Evolutionary conservation across 371 early-diverging fungal genomes (phyloP).

Genomic region (Mucor irregularis): DNA sequence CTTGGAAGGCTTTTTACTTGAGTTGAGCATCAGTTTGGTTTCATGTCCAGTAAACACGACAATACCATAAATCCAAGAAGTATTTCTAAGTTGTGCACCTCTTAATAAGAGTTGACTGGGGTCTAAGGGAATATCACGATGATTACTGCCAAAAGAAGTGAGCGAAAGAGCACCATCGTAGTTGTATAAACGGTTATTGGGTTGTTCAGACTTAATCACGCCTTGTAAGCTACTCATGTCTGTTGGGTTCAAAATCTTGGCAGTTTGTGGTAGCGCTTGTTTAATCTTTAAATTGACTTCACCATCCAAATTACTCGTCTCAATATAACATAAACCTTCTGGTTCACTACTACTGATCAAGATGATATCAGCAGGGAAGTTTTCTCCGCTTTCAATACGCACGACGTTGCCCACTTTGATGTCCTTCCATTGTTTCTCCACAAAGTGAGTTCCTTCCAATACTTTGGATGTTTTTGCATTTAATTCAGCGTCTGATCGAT

Average conservation of each 20-base stretch:
- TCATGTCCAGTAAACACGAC: constrained; percentile 86
- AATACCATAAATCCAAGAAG: constrained; percentile 76
- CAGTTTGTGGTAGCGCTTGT: constrained; percentile 74
- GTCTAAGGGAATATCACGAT: constrained; percentile 66
- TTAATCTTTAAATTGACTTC: constrained; percentile 91
- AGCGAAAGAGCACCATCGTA: constrained; percentile 71
- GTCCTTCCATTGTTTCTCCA: constrained; percentile 61
- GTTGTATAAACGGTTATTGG: constrained; percentile 80
- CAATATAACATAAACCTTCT: constrained; percentile 85
- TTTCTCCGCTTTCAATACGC: constrained; percentile 75
- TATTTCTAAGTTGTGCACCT: constrained; percentile 84
- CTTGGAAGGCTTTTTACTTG: constrained; percentile 38
- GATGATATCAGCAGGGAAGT: constrained; percentile 87
- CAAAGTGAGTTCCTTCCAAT: constrained; percentile 56
- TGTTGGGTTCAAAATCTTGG: constrained; percentile 53
- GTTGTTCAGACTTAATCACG: constrained; percentile 67
- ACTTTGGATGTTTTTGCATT: constrained; percentile 65
- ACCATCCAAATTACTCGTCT: constrained; percentile 85
- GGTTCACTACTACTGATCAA: constrained; percentile 78
- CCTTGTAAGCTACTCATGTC: constrained; percentile 54
- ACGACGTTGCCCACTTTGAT: constrained; percentile 88
- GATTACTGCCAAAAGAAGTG: constrained; percentile 34
- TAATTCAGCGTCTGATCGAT: constrained; percentile 66
- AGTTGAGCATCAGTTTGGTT: constrained; percentile 78
- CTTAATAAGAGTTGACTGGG: constrained; percentile 68